Conservation (phyloP, 2,329 filamentous ascomycete species). For the Samsoniella hepiali region DNA sequence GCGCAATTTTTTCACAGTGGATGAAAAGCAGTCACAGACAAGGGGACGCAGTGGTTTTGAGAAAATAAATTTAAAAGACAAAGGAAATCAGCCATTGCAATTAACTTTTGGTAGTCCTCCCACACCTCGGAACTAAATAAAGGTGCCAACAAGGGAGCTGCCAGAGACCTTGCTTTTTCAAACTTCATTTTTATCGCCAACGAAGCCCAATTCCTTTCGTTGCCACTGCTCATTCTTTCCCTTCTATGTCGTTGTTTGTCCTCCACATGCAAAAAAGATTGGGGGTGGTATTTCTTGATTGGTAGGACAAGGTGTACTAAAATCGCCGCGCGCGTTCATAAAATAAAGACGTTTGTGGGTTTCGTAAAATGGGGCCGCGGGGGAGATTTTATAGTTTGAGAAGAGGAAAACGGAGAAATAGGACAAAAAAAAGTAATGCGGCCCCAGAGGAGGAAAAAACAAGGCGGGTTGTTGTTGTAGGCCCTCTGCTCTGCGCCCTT, state of each 20-base stretch:
- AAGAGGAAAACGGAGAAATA: conserved; percentile 14
- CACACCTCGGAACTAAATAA: conserved; percentile 33
- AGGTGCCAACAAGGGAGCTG: conserved; percentile 36
- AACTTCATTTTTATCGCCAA: conserved; percentile 21
- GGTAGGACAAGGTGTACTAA: conserved; percentile 15
- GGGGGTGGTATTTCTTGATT: conserved; percentile 2
- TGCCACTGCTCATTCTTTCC: conserved; percentile 12
- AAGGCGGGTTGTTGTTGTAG: conserved; percentile 19
- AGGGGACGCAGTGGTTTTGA: background rate
- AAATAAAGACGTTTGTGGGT: conserved; percentile 13
- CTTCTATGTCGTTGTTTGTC: conserved; percentile 6
- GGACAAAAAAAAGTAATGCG: conserved; percentile 16
- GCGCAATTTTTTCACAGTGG: background rate
- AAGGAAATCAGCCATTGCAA: conserved; percentile 35
- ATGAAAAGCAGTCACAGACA: background rate
- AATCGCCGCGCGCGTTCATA: conserved; percentile 19
- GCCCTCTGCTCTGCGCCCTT: conserved; percentile 8
- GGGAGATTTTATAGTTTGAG: conserved; percentile 9
- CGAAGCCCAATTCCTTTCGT: conserved; percentile 29
- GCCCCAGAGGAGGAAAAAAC: conserved; percentile 18
- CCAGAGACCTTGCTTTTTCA: conserved; percentile 37
- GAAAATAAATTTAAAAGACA: conserved; percentile 16
- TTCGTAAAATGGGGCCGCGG: conserved; percentile 19
- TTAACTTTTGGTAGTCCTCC: conserved; percentile 41
- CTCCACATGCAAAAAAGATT: conserved; percentile 15